These are phyloP conservation scores for Casuarina cunninghamiana DNA, from an alignment of 306 rosid genomes.

Conservation along the genomic window DNA sequence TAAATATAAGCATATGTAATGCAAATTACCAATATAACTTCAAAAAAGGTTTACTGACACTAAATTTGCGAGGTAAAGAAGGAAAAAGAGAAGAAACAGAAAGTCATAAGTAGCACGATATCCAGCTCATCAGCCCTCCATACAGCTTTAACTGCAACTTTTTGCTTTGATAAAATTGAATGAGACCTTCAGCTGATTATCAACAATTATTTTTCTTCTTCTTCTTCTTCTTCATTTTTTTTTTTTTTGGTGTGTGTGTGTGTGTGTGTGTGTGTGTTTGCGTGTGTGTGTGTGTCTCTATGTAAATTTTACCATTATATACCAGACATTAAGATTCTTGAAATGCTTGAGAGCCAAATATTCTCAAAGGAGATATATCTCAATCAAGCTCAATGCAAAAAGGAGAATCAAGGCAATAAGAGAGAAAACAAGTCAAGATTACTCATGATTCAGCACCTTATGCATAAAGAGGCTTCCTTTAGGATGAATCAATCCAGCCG, in stretches of 20 bases:
- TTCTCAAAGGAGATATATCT: not conserved
- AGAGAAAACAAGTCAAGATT: no score
- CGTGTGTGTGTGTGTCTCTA: no score
- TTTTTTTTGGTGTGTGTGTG: no score
- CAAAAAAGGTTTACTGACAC: slow-evolving; percentile 14
- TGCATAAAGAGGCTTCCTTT: not conserved
- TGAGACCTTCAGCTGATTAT: not conserved
- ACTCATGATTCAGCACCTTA: no score
- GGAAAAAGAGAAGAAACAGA: slow-evolving; percentile 13
- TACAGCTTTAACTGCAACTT: not conserved
- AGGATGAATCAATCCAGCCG: not conserved
- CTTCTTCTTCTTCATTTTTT: no score
- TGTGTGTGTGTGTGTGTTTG: no score
- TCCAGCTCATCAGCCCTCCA: not conserved
- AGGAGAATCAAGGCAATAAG: no score
- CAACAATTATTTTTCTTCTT: not conserved
- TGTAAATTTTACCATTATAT: no score
- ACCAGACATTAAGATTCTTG: not conserved
- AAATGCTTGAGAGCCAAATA: not conserved
- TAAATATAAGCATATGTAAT: slow-evolving; percentile 26
- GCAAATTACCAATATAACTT: slow-evolving; percentile 24
- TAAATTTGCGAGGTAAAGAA: not conserved
- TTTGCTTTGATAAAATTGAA: not conserved
- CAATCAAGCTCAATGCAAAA: no score
- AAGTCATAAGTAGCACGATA: not conserved